phyloP scores from a whole-genome alignment of 179 eudicot genomes.

The Drosera spatulata region DNA sequence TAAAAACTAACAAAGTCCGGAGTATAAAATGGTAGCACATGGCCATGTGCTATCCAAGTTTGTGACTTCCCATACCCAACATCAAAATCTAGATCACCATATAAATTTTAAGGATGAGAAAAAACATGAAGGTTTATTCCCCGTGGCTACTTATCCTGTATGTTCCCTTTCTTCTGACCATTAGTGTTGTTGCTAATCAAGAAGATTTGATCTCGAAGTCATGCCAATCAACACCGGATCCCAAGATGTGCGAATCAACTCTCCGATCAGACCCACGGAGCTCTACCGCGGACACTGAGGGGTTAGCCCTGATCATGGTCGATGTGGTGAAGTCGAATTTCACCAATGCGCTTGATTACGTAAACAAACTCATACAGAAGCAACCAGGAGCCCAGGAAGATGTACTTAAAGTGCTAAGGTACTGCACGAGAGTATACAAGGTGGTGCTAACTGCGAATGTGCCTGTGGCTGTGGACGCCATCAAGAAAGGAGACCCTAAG shows the following conservation, averaged over 20 bases:
- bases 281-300: conserved; percentile 12
- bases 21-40: no score
- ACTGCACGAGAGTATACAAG: conserved; percentile 11
- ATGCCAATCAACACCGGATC: conserved; percentile 29
- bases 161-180: neutral
- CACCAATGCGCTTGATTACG: conserved; percentile 11
- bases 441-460: conserved; percentile 20
- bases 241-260: conserved; percentile 18
- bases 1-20: no score
- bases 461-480: conserved; percentile 17
- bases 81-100: no score
- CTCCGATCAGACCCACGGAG: conserved; percentile 34
- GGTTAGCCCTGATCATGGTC: conserved; percentile 24
- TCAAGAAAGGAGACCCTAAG: conserved; percentile 27
- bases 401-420: conserved; percentile 10
- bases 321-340: conserved; percentile 25
- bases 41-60: no score
- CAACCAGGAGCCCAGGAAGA: conserved; percentile 1
- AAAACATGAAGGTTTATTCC: neutral
- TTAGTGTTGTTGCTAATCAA: neutral
- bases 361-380: conserved; percentile 10
- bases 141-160: conserved; percentile 1
- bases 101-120: conserved; percentile 1
- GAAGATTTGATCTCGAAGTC: conserved; percentile 18
- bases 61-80: no score